Conservation (phyloP, 139 green algal genomes). For the Chlamydomonas schloesseri region DNA sequence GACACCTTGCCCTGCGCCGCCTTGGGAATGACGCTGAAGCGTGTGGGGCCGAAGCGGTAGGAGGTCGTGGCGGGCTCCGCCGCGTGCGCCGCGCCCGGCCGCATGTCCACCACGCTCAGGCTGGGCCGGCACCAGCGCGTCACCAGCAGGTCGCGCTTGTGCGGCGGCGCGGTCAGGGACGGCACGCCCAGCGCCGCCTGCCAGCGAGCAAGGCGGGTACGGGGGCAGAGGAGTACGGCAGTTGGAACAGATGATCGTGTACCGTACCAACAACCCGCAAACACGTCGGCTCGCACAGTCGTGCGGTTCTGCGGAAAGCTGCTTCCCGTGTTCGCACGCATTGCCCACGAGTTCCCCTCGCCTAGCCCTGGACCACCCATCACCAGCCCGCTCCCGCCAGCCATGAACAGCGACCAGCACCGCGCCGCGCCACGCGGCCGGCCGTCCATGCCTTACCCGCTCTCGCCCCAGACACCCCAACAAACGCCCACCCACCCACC, state of each 20-base stretch:
- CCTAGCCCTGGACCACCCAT: no score
- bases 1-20: conserved; percentile 82
- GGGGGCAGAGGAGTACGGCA: no score
- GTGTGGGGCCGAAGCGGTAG: conserved; percentile 88
- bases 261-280: no score
- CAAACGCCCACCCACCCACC: not conserved
- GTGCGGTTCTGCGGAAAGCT: no score
- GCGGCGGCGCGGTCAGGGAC: conserved; percentile 62
- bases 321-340: no score
- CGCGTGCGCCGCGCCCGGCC: conserved; percentile 31
- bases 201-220: not conserved
- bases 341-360: no score
- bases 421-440: no score
- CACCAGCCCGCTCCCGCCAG: no score
- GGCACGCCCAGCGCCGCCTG: conserved; percentile 72
- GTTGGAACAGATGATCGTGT: no score
- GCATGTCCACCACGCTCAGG: conserved; percentile 91
- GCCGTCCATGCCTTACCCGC: no score
- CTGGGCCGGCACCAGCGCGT: conserved; percentile 90
- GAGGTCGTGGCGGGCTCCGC: conserved; percentile 12
- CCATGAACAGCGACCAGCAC: no score
- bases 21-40: conserved; percentile 95
- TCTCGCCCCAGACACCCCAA: not conserved
- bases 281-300: no score
- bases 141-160: conserved; percentile 83